Conservation (phyloP, 805 yeast species). For the Monosporozyma servazzii region DNA sequence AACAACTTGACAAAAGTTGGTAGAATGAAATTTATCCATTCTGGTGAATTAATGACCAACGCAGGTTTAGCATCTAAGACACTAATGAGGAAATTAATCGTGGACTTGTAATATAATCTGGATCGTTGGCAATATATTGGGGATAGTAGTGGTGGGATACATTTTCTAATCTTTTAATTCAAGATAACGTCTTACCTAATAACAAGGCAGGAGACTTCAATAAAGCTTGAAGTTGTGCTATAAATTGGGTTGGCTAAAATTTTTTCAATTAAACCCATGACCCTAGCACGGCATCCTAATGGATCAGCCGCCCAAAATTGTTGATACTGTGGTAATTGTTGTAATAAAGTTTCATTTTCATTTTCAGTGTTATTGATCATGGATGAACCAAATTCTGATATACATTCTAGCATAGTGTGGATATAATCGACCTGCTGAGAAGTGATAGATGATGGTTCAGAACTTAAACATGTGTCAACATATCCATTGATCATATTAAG, state of each 20-base stretch:
- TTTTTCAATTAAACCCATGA: constrained; percentile 38
- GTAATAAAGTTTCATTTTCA: constrained; percentile 18
- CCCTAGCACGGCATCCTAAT: constrained; percentile 33
- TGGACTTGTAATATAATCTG: constrained; percentile 48
- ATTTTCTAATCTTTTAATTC: constrained; percentile 34
- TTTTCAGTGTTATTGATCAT: constrained; percentile 45
- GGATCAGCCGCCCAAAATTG: constrained; percentile 46
- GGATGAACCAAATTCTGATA: constrained; percentile 66
- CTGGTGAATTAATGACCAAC: constrained; percentile 32
- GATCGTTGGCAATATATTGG: constrained; percentile 38
- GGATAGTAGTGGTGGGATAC: too few species aligned
- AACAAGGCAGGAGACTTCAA: constrained; percentile 56
- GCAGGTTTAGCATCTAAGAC: constrained; percentile 43
- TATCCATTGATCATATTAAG: constrained; percentile 25
- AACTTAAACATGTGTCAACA: constrained; percentile 9
- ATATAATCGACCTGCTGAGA: constrained; percentile 37
- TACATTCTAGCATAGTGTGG: constrained; percentile 49
- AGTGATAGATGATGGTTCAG: constrained; percentile 5
- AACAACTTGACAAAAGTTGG: constrained; percentile 28
- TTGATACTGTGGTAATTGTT: constrained; percentile 21
- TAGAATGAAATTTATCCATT: constrained; percentile 20
- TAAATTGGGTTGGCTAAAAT: constrained; percentile 28
- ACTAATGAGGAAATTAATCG: constrained; percentile 43
- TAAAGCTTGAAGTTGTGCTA: constrained; percentile 38
- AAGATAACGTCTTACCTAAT: constrained; percentile 32